These are phyloP conservation scores for Silene uniflora DNA, from an alignment of 148 eudicot genomes.

Conservation along the genomic window DNA sequence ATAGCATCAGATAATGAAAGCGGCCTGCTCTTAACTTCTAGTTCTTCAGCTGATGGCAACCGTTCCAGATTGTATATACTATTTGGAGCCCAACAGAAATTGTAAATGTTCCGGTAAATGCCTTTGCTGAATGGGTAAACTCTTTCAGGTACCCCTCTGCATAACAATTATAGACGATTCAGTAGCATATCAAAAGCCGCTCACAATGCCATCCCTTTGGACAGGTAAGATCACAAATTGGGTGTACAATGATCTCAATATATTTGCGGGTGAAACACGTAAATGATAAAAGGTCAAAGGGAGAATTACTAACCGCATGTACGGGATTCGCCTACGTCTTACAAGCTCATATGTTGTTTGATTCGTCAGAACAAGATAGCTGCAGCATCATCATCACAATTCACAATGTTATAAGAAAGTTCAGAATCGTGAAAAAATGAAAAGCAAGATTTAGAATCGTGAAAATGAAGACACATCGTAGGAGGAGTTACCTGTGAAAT, in stretches of 20 bases:
- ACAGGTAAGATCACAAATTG: background rate
- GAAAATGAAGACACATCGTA: slow-evolving; percentile 7
- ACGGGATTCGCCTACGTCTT: slow-evolving; percentile 71
- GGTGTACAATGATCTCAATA: background rate
- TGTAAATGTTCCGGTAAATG: slow-evolving; percentile 61
- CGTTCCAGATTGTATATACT: slow-evolving; percentile 57
- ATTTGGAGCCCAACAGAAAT: slow-evolving; percentile 61
- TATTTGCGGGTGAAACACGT: background rate
- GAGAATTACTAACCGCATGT: slow-evolving; percentile 61
- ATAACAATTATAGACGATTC: slow-evolving; percentile 22
- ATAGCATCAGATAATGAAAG: slow-evolving; percentile 55
- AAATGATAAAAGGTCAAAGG: slow-evolving; percentile 10
- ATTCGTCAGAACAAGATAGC: slow-evolving; percentile 80
- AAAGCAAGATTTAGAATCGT: background rate
- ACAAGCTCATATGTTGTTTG: slow-evolving; percentile 95
- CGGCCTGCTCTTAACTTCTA: slow-evolving; percentile 66
- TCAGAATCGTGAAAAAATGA: background rate
- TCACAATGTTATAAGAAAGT: slow-evolving; percentile 5
- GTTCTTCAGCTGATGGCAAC: slow-evolving; percentile 66
- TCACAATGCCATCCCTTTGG: too few relatives aligned
- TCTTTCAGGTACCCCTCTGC: slow-evolving; percentile 79
- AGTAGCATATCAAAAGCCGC: background rate
- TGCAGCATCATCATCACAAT: slow-evolving; percentile 22
- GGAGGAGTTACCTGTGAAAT: slow-evolving; percentile 50
- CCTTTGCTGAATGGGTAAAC: slow-evolving; percentile 92